Percentiles rank a stretch among this genome's conserved stretches.
Evolutionary conservation across 2,329 filamentous ascomycete species (phyloP).

Genomic region (Sarocladium strictum): DNA sequence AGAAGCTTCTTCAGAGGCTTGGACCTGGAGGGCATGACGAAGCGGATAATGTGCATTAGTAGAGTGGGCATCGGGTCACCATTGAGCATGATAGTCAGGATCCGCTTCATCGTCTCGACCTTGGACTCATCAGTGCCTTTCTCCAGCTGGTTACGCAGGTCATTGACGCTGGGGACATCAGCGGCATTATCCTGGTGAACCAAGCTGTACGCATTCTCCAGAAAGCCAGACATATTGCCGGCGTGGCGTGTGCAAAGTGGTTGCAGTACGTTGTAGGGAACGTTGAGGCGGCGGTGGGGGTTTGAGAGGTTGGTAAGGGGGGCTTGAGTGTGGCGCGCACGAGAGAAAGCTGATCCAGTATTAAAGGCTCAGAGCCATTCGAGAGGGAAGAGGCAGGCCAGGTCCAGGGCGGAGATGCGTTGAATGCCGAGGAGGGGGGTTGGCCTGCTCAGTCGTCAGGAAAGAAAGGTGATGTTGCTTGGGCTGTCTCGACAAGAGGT

Average conservation of each 20-base stretch:
- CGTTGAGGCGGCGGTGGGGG: slow-evolving; percentile 26
- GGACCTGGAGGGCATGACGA: slow-evolving; percentile 97
- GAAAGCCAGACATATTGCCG: slow-evolving; percentile 77
- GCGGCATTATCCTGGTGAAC: slow-evolving; percentile 97
- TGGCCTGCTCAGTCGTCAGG: slow-evolving; percentile 14
- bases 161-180: slow-evolving; percentile 83
- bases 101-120: slow-evolving; percentile 92
- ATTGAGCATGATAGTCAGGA: slow-evolving; percentile 96
- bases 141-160: slow-evolving; percentile 88
- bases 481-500: background rate
- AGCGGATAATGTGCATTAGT: slow-evolving; percentile 99
- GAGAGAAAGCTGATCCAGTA: background rate
- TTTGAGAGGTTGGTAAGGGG: slow-evolving; percentile 23
- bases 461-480: slow-evolving; percentile 10
- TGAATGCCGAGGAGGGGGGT: slow-evolving; percentile 8
- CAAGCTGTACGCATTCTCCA: slow-evolving; percentile 92
- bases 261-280: slow-evolving; percentile 20
- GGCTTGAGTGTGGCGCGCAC: slow-evolving; percentile 9
- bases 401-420: slow-evolving; percentile 21
- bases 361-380: slow-evolving; percentile 22
- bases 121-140: slow-evolving; percentile 92
- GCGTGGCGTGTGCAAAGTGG: slow-evolving; percentile 11
- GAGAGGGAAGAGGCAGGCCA: slow-evolving; percentile 20
- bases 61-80: slow-evolving; percentile 92
- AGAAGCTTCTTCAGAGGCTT: slow-evolving; percentile 96